Evolutionary conservation across 192 early-diverging fungal species (phyloP), one percentile per base, ranked within the genome.

Genomic region (Coemansia sp.): DNA sequence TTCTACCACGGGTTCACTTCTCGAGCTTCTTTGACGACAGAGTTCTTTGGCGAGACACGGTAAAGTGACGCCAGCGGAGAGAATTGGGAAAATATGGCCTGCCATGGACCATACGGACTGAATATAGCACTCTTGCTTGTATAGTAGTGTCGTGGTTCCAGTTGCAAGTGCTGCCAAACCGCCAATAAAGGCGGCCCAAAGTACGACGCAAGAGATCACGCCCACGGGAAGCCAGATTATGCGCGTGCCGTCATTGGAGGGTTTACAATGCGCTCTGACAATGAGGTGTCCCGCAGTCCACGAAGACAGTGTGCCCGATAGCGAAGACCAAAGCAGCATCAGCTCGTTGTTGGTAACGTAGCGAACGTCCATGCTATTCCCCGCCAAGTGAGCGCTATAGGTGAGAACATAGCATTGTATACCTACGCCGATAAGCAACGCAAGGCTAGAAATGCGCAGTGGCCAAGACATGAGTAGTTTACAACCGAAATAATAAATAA

Each of bases 161-260:
- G 2, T 36, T 13, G 61, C 39, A 3, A 78, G 39, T 2, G 69
- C 29, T 2, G 62, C 36, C 33, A 44, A 27, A 0, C 42, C 9
- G 2, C 31, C 62, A 9, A 64, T 14, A 41, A 65, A 72, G 2
- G 29, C 9, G 9, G 41, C 33, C 75, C 75, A 78, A n/a, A 78
- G 41, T 7, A 51, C 45, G 27, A 68, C 57, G 16, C 64, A 63
- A 6, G 70, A 27, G 11, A 70, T 54, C 4, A 59, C 39, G n/a
- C 51, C 65, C 3, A 64, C 68, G 4, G 70, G 76, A n/a, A 67
- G 42, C 71, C 70, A 73, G 64, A 69, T 73, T 34, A 66, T 66
- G 39, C 24, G 29, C 59, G 46, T n/a, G 16, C 40, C n/a, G 4
- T 44, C 34, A 5, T 3, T 41, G 10, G 40, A 45, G 21, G 42